Evolutionary conservation across 495 filamentous ascomycete species (phyloP).

Genomic region (Tuber umbilicatum): DNA sequence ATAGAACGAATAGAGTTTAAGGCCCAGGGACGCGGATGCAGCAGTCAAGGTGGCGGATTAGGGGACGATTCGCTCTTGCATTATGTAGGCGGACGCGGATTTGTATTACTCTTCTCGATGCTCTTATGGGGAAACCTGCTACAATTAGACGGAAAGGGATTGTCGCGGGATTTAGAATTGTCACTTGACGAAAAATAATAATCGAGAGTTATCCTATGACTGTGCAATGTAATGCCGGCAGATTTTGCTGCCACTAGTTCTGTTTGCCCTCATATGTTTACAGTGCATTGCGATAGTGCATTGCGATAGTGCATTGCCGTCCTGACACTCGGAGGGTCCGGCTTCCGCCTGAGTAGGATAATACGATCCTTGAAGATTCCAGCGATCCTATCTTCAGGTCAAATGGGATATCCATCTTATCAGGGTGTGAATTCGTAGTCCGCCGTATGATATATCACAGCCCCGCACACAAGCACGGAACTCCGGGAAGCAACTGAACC

Average conservation of each 20-base stretch:
- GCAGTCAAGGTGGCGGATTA: background rate
- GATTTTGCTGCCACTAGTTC: background rate
- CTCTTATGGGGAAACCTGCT: background rate
- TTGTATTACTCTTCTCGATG: background rate
- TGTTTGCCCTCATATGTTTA: background rate
- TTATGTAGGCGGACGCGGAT: background rate
- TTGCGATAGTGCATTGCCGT: no score
- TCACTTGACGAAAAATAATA: background rate
- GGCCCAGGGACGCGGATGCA: no score
- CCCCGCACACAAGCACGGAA: background rate
- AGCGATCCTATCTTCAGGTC: background rate
- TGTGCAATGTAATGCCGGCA: background rate
- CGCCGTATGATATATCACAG: background rate
- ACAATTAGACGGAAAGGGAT: background rate
- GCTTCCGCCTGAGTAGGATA: background rate
- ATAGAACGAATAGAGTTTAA: background rate
- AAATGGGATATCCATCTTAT: background rate
- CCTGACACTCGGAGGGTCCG: background rate
- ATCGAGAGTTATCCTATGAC: background rate
- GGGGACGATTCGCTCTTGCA: background rate
- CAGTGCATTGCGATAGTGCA: no score
- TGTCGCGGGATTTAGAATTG: background rate
- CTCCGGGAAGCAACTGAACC: background rate
- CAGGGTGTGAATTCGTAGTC: background rate
- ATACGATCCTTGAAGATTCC: background rate